These are phyloP conservation scores for Boletus subparvulus DNA, from an alignment of 768 basidiomycete species.

Conservation along the genomic window DNA sequence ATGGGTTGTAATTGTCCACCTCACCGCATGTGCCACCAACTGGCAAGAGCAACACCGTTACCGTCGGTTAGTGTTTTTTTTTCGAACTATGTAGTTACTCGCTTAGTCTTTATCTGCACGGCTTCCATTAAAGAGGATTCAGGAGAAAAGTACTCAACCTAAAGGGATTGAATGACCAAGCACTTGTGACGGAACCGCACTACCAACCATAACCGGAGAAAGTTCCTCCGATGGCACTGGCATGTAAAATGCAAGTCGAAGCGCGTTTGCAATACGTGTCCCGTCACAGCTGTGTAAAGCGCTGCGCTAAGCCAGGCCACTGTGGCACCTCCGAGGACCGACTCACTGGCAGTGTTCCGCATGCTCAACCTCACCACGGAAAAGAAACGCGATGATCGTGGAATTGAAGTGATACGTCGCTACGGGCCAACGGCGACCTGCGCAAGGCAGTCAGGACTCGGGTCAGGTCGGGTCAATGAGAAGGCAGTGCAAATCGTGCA, in stretches of 20 bases:
- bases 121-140: not conserved
- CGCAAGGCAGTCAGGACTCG: not conserved
- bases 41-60: not conserved
- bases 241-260: not conserved
- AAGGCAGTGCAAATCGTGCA: not conserved
- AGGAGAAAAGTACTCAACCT: not conserved
- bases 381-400: not conserved
- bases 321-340: not conserved
- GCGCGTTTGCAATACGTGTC: not conserved
- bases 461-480: not conserved
- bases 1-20: not conserved
- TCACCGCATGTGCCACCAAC: not conserved
- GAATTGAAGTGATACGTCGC: not conserved
- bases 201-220: not conserved
- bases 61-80: not conserved
- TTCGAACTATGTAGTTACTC: too few relatives aligned
- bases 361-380: not conserved
- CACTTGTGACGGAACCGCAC: not conserved
- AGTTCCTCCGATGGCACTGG: not conserved
- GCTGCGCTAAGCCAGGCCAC: not conserved
- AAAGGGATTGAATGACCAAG: not conserved
- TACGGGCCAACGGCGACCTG: not conserved
- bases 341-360: not conserved
- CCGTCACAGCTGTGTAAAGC: not conserved
- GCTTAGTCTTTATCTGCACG: too few relatives aligned